These are phyloP conservation scores for Fusarium sp. DNA, from an alignment of 2,329 filamentous ascomycete species.

Conservation along the genomic window DNA sequence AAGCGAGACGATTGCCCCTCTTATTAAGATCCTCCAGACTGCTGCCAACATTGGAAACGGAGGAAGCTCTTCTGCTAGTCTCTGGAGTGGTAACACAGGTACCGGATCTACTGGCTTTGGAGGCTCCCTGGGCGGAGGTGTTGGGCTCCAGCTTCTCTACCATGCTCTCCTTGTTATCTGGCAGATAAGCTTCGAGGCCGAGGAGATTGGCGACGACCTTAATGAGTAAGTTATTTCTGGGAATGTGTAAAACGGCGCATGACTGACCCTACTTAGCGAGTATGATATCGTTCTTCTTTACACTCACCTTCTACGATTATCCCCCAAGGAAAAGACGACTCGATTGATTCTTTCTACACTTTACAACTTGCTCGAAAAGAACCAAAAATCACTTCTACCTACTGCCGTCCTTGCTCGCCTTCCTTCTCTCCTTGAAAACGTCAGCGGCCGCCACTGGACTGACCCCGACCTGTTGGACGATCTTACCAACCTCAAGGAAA, in stretches of 20 bases:
- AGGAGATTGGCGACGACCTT: constrained; percentile 76
- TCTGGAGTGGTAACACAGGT: constrained; percentile 69
- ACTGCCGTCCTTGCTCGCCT: constrained; percentile 88
- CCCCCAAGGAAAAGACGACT: constrained; percentile 98
- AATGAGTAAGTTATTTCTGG: constrained; percentile 78
- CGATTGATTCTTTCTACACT: constrained; percentile 90
- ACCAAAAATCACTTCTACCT: constrained; percentile 80
- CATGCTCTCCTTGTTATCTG: constrained; percentile 93
- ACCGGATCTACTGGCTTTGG: constrained; percentile 71
- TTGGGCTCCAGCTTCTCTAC: constrained; percentile 92
- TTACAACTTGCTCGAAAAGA: constrained; percentile 80
- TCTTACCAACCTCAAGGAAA: constrained; percentile 68
- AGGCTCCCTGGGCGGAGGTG: constrained; percentile 77
- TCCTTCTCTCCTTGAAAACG: constrained; percentile 73
- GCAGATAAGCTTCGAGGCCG: constrained; percentile 96
- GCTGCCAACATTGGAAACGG: constrained; percentile 79
- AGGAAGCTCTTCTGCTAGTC: constrained; percentile 67
- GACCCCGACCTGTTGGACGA: constrained; percentile 75
- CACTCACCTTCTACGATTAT: constrained; percentile 89
- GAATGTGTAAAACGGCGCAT: not conserved
- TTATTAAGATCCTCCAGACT: constrained; percentile 84
- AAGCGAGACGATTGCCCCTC: constrained; percentile 83
- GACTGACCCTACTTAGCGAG: constrained; percentile 64
- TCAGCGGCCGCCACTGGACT: constrained; percentile 70
- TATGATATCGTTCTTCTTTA: constrained; percentile 93